Evolutionary conservation across 2,329 filamentous ascomycete genomes (phyloP).

Genomic region (Didymella pomorum): DNA sequence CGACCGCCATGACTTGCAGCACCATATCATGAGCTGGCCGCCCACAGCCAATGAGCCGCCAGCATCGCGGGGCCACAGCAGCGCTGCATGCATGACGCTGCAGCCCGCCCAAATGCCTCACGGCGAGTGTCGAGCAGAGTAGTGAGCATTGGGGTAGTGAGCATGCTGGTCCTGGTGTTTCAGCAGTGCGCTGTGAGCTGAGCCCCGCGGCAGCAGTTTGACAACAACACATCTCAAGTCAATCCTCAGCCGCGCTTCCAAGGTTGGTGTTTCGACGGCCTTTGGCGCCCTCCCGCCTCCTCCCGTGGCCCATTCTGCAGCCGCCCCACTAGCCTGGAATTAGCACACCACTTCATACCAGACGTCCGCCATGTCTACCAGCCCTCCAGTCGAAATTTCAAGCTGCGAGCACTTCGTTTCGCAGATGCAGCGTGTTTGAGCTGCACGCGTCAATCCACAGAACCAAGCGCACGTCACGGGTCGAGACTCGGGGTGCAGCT

Average conservation of each 20-base stretch:
- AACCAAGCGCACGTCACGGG: too few species aligned
- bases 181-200: slow-evolving; percentile 1
- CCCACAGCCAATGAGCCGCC: slow-evolving; percentile 25
- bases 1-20: slow-evolving; percentile 10
- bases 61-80: slow-evolving; percentile 5
- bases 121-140: neutral
- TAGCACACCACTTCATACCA: slow-evolving; percentile 8
- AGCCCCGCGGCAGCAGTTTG: neutral
- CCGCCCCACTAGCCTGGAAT: neutral
- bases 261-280: slow-evolving; percentile 2
- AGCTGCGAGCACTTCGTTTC: neutral
- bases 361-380: neutral
- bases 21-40: slow-evolving; percentile 20
- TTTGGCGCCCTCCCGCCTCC: slow-evolving; percentile 10
- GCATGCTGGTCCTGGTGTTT: neutral
- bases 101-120: slow-evolving; percentile 33
- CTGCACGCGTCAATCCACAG: too few species aligned
- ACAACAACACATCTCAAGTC: neutral
- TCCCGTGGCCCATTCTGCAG: slow-evolving; percentile 24
- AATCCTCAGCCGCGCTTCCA: neutral
- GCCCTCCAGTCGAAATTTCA: neutral
- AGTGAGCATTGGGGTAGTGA: too few species aligned
- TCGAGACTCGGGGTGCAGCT: too few species aligned
- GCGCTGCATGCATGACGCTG: slow-evolving; percentile 19
- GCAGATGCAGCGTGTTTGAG: neutral